Evolutionary conservation across 2,329 filamentous ascomycete genomes (phyloP), one percentile per base, ranked within the genome.

Genomic region (Diaporthe nobilis): DNA sequence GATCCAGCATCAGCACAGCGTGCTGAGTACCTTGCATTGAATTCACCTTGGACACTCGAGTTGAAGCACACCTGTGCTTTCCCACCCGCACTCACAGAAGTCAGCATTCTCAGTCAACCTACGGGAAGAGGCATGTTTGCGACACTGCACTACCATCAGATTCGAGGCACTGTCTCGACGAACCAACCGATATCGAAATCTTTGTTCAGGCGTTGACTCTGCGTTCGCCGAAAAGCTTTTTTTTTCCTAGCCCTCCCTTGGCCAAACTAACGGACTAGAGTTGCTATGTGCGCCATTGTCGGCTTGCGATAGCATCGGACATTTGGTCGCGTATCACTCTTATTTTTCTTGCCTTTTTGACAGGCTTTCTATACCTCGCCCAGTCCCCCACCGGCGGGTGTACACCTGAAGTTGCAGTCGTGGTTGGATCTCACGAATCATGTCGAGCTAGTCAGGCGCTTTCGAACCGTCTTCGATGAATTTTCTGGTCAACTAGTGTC

Each of bases 41-140:
- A 20, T 60, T 42, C 57, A 39, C 51, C 47, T 25, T 49, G 34
- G 44, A 42, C 73, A 31, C 53, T 37, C 61, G 51, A 51, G 42
- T 37, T 37, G 9, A 37, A 42, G 34, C 34, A 42, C 13, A 39
- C 34, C 13, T 4, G 47, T 37, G 49, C 34, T 34, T 53, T 31
- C 55, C 49, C 17, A 17, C 49, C 17, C 65, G n/a, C 37, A 22
- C 8, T 57, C 47, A 31, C 17, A 53, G 34, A 22, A 57, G 34
- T 42, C 47, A 28, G 17, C 49, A 57, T n/a, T 15, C 49, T n/a
- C 9, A 13, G 42, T 67, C 51, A 53, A 47, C 34, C n/a, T 73
- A 12, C 47, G 20, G 8, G 31, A 68, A 60, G 75, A 75, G 73
- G 75, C 72, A 77, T 77, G 75, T 77, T 75, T 57, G 49, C 44